phyloP scores from a whole-genome alignment of 2,329 filamentous ascomycete species.

The Claviceps lovelessii region DNA sequence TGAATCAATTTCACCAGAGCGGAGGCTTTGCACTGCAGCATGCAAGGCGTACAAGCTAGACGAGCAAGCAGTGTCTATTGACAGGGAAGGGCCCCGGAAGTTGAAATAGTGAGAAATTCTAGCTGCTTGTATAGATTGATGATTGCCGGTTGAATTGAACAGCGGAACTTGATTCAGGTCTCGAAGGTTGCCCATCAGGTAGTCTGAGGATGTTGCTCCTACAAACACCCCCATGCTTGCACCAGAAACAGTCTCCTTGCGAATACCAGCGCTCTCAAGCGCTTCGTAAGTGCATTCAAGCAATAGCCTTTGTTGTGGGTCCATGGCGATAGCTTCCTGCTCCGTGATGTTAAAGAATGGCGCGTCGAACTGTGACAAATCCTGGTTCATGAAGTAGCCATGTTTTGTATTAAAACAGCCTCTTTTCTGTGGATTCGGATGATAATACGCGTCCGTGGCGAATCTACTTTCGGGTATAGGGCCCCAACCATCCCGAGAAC shows the following conservation, averaged over 20 bases:
- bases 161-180: slow-evolving; percentile 34
- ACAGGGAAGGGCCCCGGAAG: slow-evolving; percentile 37
- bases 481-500: slow-evolving; percentile 2
- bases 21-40: slow-evolving; percentile 33
- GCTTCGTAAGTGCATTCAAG: slow-evolving; percentile 40
- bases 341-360: slow-evolving; percentile 37
- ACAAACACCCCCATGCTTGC: slow-evolving; percentile 36
- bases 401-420: slow-evolving; percentile 22
- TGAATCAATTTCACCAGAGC: slow-evolving; percentile 28
- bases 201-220: slow-evolving; percentile 18
- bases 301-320: slow-evolving; percentile 38
- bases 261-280: slow-evolving; percentile 36
- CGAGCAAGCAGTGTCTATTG: slow-evolving; percentile 39
- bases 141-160: slow-evolving; percentile 36
- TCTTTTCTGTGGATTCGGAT: slow-evolving; percentile 26
- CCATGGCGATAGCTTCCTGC: slow-evolving; percentile 36
- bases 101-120: slow-evolving; percentile 42
- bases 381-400: slow-evolving; percentile 30
- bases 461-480: not conserved
- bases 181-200: slow-evolving; percentile 27
- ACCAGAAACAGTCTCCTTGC: slow-evolving; percentile 31
- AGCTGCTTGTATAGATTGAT: slow-evolving; percentile 39
- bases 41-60: slow-evolving; percentile 36
- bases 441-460: slow-evolving; percentile 20
- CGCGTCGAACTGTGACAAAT: slow-evolving; percentile 35